Percentiles rank a stretch among this genome's conserved stretches.
Evolutionary conservation across 257 asterid genomes (phyloP).

Genomic region (Vinca minor): DNA sequence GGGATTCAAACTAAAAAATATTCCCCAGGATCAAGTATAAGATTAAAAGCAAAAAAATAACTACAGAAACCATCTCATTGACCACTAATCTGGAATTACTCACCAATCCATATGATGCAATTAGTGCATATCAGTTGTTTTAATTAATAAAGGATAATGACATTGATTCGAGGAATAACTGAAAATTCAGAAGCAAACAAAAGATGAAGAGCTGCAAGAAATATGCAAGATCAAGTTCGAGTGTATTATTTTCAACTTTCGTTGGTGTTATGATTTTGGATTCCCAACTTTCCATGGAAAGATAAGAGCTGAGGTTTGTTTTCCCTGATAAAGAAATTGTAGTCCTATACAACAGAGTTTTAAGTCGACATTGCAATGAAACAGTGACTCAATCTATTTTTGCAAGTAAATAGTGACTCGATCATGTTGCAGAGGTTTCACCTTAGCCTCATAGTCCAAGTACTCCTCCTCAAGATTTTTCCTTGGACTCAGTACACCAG

Average conservation of each 20-base stretch:
- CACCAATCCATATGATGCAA: neutral
- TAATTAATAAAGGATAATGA: neutral
- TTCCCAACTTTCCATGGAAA: neutral
- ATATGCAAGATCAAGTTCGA: too few species aligned
- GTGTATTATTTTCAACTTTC: too few species aligned
- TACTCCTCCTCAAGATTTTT: slow-evolving; percentile 91
- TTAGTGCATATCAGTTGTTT: neutral
- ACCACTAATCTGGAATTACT: too few species aligned
- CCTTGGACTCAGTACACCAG: slow-evolving; percentile 49
- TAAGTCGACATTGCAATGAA: neutral
- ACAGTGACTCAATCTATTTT: neutral
- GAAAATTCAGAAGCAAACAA: neutral
- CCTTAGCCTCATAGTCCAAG: slow-evolving; percentile 82
- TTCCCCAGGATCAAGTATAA: neutral
- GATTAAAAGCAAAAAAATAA: too few species aligned
- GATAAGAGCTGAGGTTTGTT: neutral
- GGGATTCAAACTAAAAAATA: neutral
- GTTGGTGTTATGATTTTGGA: neutral
- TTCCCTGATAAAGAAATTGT: neutral
- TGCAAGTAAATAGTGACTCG: neutral
- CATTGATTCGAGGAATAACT: neutral
- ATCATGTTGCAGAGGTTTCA: slow-evolving; percentile 16
- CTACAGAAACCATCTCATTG: neutral
- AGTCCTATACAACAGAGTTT: neutral
- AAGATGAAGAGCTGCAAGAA: neutral